These are phyloP conservation scores for Graphium sp. DNA, from an alignment of 2,329 filamentous ascomycete species.

Conservation along the genomic window DNA sequence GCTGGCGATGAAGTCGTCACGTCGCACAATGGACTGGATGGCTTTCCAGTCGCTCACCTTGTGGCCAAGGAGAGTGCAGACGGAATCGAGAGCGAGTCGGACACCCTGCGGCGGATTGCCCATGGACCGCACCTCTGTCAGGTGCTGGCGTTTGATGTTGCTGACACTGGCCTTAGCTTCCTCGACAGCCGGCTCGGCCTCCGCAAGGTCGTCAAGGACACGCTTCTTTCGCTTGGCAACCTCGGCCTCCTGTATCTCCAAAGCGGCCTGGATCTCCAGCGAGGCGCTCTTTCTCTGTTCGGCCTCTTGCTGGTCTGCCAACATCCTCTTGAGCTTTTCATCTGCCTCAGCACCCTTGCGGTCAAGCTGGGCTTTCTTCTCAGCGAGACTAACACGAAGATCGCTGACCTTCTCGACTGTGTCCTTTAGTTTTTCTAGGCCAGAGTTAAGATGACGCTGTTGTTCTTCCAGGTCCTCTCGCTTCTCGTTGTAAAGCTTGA, in stretches of 20 bases:
- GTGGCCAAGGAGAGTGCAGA: conserved; percentile 86
- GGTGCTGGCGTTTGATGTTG: conserved; percentile 94
- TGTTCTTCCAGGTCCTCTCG: conserved; percentile 97
- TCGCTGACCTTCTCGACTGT: conserved; percentile 96
- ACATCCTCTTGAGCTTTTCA: conserved; percentile 93
- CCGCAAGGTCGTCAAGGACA: conserved; percentile 73
- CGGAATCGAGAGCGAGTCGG: conserved; percentile 83
- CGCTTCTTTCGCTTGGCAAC: conserved; percentile 71
- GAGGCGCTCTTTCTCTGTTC: conserved; percentile 82
- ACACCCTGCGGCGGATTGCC: conserved; percentile 81
- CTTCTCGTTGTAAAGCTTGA: conserved; percentile 95
- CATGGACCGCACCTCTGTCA: conserved; percentile 97
- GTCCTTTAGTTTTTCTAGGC: conserved; percentile 90
- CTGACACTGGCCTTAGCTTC: conserved; percentile 93
- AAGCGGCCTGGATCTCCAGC: conserved; percentile 69
- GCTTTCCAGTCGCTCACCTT: conserved; percentile 83
- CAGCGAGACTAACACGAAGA: conserved; percentile 72
- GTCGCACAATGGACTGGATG: conserved; percentile 73
- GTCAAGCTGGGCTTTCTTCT: conserved; percentile 88
- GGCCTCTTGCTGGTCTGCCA: conserved; percentile 86
- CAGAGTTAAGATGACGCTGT: conserved; percentile 93
- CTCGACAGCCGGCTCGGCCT: conserved; percentile 80
- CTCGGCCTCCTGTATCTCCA: conserved; percentile 80
- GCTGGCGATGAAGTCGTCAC: conserved; percentile 92
- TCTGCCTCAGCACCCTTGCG: conserved; percentile 91